Evolutionary conservation across 805 yeast genomes (phyloP).

Genomic region (Candida xyloterini): DNA sequence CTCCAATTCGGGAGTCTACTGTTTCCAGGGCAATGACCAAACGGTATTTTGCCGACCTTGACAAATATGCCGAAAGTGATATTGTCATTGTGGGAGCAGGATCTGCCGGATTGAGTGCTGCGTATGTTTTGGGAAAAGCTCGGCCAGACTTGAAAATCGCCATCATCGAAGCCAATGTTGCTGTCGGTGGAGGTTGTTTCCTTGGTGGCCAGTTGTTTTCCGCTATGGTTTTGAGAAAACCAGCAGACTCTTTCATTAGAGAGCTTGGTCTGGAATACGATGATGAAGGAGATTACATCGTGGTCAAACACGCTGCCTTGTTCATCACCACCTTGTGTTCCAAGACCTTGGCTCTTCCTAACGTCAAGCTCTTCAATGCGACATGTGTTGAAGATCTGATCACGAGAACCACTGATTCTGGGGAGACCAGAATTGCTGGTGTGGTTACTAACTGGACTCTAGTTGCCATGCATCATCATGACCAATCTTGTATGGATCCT

Average conservation of each 20-base stretch:
- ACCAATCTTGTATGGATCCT: slow-evolving; percentile 81
- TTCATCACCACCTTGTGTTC: slow-evolving; percentile 71
- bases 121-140: slow-evolving; percentile 67
- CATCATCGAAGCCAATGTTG: slow-evolving; percentile 68
- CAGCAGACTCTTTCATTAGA: slow-evolving; percentile 66
- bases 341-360: slow-evolving; percentile 67
- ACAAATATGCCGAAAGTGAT: slow-evolving; percentile 72
- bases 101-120: slow-evolving; percentile 72
- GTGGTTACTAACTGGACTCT: slow-evolving; percentile 83
- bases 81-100: slow-evolving; percentile 78
- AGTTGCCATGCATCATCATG: slow-evolving; percentile 71
- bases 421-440: slow-evolving; percentile 67
- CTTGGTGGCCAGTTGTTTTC: slow-evolving; percentile 74
- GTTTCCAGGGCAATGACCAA: slow-evolving; percentile 79
- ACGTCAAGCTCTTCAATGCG: slow-evolving; percentile 74
- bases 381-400: slow-evolving; percentile 79
- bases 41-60: slow-evolving; percentile 69
- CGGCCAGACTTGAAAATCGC: slow-evolving; percentile 76
- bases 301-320: slow-evolving; percentile 76
- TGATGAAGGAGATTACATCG: slow-evolving; percentile 78
- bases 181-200: slow-evolving; percentile 82
- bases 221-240: slow-evolving; percentile 78
- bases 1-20: slow-evolving; percentile 73
- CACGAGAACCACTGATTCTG: slow-evolving; percentile 61
- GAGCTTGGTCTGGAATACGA: slow-evolving; percentile 65